Base-by-base conservation (phyloP, 1,284 basidiomycete species). In the Ganoderma multipileum region DNA sequence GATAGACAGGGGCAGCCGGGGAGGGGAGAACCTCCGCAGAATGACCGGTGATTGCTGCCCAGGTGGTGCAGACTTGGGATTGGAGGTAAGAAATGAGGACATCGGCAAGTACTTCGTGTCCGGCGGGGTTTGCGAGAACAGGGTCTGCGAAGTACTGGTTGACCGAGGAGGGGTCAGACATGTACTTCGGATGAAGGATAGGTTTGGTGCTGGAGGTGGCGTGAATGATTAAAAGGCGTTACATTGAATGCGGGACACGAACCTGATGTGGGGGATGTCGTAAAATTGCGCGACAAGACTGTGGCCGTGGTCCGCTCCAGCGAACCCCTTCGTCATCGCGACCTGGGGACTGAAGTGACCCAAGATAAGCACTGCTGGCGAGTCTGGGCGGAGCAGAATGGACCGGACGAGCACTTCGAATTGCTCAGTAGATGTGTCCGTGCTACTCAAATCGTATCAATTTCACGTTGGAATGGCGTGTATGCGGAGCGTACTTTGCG, bases 381-480 rank as follows among this genome's bases (percentile, higher is more conserved):
- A 87, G 73, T 97, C 95, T 2, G 92, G 92, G 47, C 96, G 89
- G 58, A 95, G 85, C 42, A 98, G 90, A 74, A 98, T 86, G 2
- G 95, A 96, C 50, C 97, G 94, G 68, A 98, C 86, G 63, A 98
- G 91, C 14, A 95, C 86, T 79, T 98, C 96, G 75, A 97, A 98
- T 79, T 95, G 89, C 55, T 92, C 89, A 77, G 95, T 87, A 73
- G 90, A 90, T 64, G 88, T 86, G 47, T 85, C 82, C 75, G 93
- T 90, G 65, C 94, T 96, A 76, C 57, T 55, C 30, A 54, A 11
- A 23, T 58, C 2, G 55, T 33, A 65, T 65, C 65, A 71, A 58
- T 44, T 18, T 65, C n/a, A 20, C 5, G 60, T 39, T n/a, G 57
- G 57, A 18, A 41, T 42, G 44, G 65, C 41, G 68, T 23, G 36